Evolutionary conservation across 2,329 filamentous ascomycete species (phyloP).

Genomic region (Xylariaceae sp.): DNA sequence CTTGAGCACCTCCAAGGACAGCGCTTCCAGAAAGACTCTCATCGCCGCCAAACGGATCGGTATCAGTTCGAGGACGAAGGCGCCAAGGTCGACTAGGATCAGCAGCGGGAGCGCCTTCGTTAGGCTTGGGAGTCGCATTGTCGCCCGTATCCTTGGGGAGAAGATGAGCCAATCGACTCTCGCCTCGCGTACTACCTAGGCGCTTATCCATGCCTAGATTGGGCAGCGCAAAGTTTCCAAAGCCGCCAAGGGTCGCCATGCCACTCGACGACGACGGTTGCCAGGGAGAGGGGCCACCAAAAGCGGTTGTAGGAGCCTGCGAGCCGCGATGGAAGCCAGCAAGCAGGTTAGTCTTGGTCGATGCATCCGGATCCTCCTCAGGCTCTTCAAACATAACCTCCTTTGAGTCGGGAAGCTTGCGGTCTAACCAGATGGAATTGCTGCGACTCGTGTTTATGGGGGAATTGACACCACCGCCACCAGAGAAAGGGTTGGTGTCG

Average conservation of each 20-base stretch:
- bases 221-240: slow-evolving; percentile 80
- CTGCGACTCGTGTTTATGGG: slow-evolving; percentile 58
- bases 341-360: slow-evolving; percentile 36
- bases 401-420: slow-evolving; percentile 49
- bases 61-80: slow-evolving; percentile 61
- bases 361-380: slow-evolving; percentile 37
- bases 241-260: slow-evolving; percentile 71
- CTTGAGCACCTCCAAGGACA: slow-evolving; percentile 68
- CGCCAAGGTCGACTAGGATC: slow-evolving; percentile 49
- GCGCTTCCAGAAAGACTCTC: slow-evolving; percentile 66
- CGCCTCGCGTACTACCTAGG: slow-evolving; percentile 62
- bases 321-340: slow-evolving; percentile 50
- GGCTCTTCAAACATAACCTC: slow-evolving; percentile 50
- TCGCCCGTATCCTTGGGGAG: slow-evolving; percentile 74
- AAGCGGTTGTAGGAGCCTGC: slow-evolving; percentile 39
- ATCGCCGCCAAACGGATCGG: slow-evolving; percentile 62
- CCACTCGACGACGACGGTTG: slow-evolving; percentile 43
- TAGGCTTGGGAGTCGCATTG: slow-evolving; percentile 48
- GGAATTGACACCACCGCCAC: slow-evolving; percentile 47
- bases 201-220: slow-evolving; percentile 65
- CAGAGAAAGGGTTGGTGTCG: slow-evolving; percentile 60
- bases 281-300: slow-evolving; percentile 44
- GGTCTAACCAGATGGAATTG: slow-evolving; percentile 50
- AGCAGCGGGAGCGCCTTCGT: slow-evolving; percentile 41
- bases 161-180: slow-evolving; percentile 80